Evolutionary conservation across 2,329 filamentous ascomycete species (phyloP).

Genomic region (Fusarium lateritium): DNA sequence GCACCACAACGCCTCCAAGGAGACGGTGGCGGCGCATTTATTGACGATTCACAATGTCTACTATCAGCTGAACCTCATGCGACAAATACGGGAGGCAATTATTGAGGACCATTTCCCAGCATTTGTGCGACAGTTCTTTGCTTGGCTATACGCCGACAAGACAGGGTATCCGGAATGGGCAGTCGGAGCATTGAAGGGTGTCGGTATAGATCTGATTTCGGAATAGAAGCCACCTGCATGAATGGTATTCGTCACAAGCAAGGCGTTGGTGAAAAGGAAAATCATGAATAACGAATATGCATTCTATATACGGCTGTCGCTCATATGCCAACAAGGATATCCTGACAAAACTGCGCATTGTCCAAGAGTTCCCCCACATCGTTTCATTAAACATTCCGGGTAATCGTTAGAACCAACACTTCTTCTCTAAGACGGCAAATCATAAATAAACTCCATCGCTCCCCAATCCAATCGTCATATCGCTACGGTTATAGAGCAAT

Average conservation of each 20-base stretch:
- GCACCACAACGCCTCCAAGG: slow-evolving; percentile 92
- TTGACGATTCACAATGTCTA: slow-evolving; percentile 97
- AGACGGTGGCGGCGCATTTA: slow-evolving; percentile 89
- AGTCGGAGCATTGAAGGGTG: slow-evolving; percentile 80
- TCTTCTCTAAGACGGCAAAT: slow-evolving; percentile 17
- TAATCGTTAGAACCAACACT: slow-evolving; percentile 40
- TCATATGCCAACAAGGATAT: slow-evolving; percentile 32
- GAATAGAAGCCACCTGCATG: slow-evolving; percentile 32
- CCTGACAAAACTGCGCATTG: slow-evolving; percentile 16
- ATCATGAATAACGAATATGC: slow-evolving; percentile 35
- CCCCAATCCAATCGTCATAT: not conserved
- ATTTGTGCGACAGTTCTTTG: slow-evolving; percentile 86
- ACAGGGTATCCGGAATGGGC: slow-evolving; percentile 87
- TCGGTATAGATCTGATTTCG: slow-evolving; percentile 77
- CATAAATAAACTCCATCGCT: slow-evolving; percentile 16
- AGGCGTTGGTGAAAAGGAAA: slow-evolving; percentile 23
- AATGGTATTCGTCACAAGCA: not conserved
- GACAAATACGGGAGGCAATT: slow-evolving; percentile 80
- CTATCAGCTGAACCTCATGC: slow-evolving; percentile 91
- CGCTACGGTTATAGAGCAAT: slow-evolving; percentile 43
- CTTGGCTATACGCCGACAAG: slow-evolving; percentile 72
- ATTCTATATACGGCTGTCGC: slow-evolving; percentile 43
- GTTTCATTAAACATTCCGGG: slow-evolving; percentile 44
- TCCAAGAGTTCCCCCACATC: slow-evolving; percentile 23
- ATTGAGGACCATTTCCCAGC: slow-evolving; percentile 84